phyloP scores from a whole-genome alignment of 2,329 filamentous ascomycete genomes.

The Trichoderma simmonsii region DNA sequence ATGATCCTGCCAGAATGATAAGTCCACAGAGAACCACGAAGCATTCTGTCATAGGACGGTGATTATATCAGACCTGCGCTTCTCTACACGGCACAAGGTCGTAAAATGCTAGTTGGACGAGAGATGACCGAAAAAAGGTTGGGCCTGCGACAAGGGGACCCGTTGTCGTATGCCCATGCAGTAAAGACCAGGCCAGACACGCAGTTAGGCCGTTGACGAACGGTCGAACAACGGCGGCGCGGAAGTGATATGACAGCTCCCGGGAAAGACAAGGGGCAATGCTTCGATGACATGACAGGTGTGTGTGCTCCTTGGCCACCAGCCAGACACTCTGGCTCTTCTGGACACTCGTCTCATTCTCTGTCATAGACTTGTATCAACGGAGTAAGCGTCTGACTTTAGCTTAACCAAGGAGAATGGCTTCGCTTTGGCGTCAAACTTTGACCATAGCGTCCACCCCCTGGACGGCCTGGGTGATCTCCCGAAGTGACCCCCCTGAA shows the following conservation, averaged over 20 bases:
- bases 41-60: not conserved
- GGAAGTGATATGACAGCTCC: slow-evolving; percentile 15
- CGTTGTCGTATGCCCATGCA: slow-evolving; percentile 14
- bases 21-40: not conserved
- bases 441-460: slow-evolving; percentile 1
- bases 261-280: not conserved
- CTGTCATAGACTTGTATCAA: not conserved
- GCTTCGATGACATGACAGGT: not conserved
- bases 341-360: not conserved
- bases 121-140: slow-evolving; percentile 10
- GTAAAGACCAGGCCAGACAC: slow-evolving; percentile 7
- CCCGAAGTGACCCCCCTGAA: slow-evolving; percentile 16
- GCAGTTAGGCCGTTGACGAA: slow-evolving; percentile 16
- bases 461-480: slow-evolving; percentile 18
- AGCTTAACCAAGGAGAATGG: not conserved
- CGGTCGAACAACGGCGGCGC: slow-evolving; percentile 9
- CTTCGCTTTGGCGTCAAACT: not conserved
- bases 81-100: not conserved
- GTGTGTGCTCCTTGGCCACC: not conserved
- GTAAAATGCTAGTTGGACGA: slow-evolving; percentile 1
- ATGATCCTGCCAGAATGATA: not conserved
- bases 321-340: not conserved
- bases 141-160: slow-evolving; percentile 3
- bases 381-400: not conserved
- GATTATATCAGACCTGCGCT: not conserved